These are phyloP conservation scores for Pythium myriotylum DNA, from an alignment of 352 stramenopile genomes.

Conservation along the genomic window DNA sequence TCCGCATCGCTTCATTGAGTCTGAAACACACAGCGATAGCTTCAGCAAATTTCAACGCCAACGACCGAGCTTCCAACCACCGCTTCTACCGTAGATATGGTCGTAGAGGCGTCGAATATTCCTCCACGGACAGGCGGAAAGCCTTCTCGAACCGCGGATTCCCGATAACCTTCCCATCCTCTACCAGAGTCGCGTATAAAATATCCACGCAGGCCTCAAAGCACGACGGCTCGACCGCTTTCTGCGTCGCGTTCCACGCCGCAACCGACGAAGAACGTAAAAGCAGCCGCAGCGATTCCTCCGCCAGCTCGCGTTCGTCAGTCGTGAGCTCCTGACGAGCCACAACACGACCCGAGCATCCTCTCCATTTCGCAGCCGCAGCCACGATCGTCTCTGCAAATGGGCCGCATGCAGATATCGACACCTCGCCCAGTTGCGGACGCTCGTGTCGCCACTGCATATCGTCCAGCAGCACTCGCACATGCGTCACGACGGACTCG, in stretches of 20 bases:
- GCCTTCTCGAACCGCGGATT: conserved; percentile 9
- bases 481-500: background rate
- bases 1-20: background rate
- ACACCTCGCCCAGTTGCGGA: too few species aligned
- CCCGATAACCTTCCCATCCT: background rate
- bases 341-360: too few species aligned
- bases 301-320: background rate
- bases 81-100: conserved; percentile 10
- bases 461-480: conserved; percentile 15
- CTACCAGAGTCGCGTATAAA: background rate
- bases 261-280: background rate
- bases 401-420: background rate
- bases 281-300: conserved; percentile 5
- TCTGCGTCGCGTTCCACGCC: background rate
- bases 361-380: background rate
- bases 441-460: background rate
- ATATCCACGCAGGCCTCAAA: background rate
- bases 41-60: background rate
- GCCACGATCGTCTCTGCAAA: background rate
- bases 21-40: background rate
- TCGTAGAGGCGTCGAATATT: conserved; percentile 6
- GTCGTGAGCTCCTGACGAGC: background rate
- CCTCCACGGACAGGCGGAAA: conserved; percentile 8
- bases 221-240: background rate
- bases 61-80: background rate